These are phyloP conservation scores for Ophiostoma montium DNA, from an alignment of 2,329 filamentous ascomycete species.

Conservation along the genomic window DNA sequence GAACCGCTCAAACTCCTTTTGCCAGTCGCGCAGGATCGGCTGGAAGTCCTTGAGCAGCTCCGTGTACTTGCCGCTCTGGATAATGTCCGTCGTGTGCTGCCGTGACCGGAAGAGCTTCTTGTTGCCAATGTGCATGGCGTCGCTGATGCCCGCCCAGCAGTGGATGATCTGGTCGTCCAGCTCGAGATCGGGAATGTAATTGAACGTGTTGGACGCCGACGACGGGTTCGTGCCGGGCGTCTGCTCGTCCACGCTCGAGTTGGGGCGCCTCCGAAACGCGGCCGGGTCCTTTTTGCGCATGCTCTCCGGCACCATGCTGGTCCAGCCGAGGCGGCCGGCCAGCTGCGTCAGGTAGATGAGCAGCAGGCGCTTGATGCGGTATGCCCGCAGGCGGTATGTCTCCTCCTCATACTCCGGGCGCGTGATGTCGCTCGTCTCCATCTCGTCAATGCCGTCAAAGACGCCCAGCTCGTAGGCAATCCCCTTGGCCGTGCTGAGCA, in stretches of 20 bases:
- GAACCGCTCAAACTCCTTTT: slow-evolving; percentile 66
- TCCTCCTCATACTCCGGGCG: slow-evolving; percentile 60
- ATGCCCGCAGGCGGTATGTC: slow-evolving; percentile 60
- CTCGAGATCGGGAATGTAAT: slow-evolving; percentile 52
- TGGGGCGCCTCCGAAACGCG: slow-evolving; percentile 21
- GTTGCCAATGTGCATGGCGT: slow-evolving; percentile 83
- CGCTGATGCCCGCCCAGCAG: slow-evolving; percentile 88
- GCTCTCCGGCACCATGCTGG: slow-evolving; percentile 75
- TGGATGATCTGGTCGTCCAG: slow-evolving; percentile 60
- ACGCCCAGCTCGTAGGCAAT: slow-evolving; percentile 89
- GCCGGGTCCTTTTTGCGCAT: slow-evolving; percentile 43
- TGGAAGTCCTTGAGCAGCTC: slow-evolving; percentile 69
- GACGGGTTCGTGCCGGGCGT: slow-evolving; percentile 47
- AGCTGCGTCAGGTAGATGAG: slow-evolving; percentile 87
- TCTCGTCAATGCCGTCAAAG: slow-evolving; percentile 76
- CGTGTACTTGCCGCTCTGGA: slow-evolving; percentile 74
- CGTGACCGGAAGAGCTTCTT: slow-evolving; percentile 76
- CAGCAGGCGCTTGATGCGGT: slow-evolving; percentile 71
- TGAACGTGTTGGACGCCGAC: slow-evolving; percentile 43
- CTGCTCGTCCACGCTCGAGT: slow-evolving; percentile 27
- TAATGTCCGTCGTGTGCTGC: slow-evolving; percentile 76
- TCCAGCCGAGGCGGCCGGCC: slow-evolving; percentile 83
- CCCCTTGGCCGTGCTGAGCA: slow-evolving; percentile 79
- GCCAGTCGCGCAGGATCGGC: slow-evolving; percentile 66
- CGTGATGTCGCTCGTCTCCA: slow-evolving; percentile 43